A percentile compares a stretch with the other conserved stretches of the same genome.
These are phyloP conservation scores for Mortierella sp. DNA, from an alignment of 371 early-diverging fungal genomes.

Conservation along the genomic window DNA sequence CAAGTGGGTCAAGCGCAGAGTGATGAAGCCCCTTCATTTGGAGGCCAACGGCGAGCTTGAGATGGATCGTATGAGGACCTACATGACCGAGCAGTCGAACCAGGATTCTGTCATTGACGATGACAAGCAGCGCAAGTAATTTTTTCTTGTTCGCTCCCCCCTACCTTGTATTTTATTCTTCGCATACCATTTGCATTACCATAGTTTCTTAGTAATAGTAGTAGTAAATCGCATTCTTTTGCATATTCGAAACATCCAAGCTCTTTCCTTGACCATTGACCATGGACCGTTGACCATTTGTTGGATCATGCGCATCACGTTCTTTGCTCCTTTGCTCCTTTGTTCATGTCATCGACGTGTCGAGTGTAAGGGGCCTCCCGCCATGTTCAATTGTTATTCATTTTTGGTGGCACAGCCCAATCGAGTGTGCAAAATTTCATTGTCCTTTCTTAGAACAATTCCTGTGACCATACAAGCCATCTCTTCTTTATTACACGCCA, in stretches of 20 bases:
- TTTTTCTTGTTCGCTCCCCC: neutral
- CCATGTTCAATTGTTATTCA: too few species aligned
- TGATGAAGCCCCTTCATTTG: constrained; percentile 37
- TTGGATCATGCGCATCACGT: neutral
- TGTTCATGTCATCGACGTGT: neutral
- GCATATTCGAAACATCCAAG: neutral
- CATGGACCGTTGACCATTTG: neutral
- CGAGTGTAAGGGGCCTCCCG: too few species aligned
- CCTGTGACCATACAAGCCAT: neutral
- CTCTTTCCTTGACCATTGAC: neutral
- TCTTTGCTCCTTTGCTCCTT: neutral
- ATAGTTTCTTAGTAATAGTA: neutral
- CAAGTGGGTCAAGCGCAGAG: constrained; percentile 55
- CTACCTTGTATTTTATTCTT: neutral
- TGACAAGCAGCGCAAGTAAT: neutral
- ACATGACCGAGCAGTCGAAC: constrained; percentile 18
- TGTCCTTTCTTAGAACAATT: too few species aligned
- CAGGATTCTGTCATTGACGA: constrained; percentile 32
- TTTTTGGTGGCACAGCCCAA: neutral
- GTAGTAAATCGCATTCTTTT: neutral
- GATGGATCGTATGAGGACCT: constrained; percentile 44
- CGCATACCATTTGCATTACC: constrained; percentile 7
- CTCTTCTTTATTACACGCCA: neutral
- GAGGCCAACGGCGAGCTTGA: constrained; percentile 18
- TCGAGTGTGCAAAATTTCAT: too few species aligned